Conservation (phyloP, 345 rosid genomes). For the Eucalyptus curtisii region DNA sequence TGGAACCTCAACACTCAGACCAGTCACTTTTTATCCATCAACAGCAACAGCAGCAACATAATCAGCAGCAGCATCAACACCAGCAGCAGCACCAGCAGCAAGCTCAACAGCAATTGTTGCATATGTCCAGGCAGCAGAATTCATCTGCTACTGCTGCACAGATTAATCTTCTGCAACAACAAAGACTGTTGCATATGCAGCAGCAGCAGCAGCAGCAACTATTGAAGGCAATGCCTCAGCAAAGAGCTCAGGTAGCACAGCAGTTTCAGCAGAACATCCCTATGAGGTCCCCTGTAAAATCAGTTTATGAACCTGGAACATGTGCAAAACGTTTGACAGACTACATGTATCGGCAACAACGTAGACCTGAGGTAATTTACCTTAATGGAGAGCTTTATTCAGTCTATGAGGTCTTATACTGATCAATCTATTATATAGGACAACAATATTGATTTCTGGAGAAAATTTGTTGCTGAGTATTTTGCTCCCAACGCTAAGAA, state of each 20-base stretch:
- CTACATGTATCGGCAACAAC: constrained; percentile 13
- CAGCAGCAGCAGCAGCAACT: constrained; percentile 68
- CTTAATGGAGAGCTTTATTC: neutral
- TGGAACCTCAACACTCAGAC: constrained; percentile 45
- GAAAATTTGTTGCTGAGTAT: constrained; percentile 26
- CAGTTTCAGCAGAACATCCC: constrained; percentile 30
- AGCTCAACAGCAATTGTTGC: constrained; percentile 39
- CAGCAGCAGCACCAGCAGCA: constrained; percentile 6
- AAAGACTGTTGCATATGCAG: constrained; percentile 54
- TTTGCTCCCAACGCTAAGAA: constrained; percentile 22
- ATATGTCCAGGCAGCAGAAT: constrained; percentile 80
- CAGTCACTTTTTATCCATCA: constrained; percentile 76
- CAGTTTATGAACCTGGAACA: constrained; percentile 17
- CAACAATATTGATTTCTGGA: constrained; percentile 26
- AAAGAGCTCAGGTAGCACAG: constrained; percentile 65
- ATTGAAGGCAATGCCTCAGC: constrained; percentile 78
- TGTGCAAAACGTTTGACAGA: constrained; percentile 14
- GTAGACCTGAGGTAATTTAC: constrained; percentile 11
- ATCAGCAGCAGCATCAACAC: constrained; percentile 12
- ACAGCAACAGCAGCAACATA: constrained; percentile 49
- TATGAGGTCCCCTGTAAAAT: constrained; percentile 4
- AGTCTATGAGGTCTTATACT: neutral
- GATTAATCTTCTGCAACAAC: constrained; percentile 61
- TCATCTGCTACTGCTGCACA: constrained; percentile 58
- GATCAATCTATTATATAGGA: constrained; percentile 6